Conservation (phyloP, 116 monocot genomes). For the Thalassia testudinum region DNA sequence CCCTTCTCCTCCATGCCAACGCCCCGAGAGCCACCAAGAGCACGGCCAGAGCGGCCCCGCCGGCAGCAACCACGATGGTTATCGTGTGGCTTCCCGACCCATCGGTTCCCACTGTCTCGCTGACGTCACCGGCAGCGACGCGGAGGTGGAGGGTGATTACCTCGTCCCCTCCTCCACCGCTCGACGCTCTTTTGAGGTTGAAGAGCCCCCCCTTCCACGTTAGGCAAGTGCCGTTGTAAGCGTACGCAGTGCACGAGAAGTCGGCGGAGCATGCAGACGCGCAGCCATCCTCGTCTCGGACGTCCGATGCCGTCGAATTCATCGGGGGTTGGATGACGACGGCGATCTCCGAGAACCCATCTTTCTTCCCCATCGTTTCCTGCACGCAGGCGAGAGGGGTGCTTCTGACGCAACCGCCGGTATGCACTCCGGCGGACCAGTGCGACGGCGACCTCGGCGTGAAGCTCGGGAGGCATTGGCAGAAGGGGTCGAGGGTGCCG, state of each 20-base stretch:
- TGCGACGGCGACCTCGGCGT: neutral
- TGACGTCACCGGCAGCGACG: neutral
- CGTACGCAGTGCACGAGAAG: conserved; percentile 16
- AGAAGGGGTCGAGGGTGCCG: neutral
- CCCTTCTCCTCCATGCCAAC: neutral
- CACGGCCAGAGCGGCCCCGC: too few species aligned
- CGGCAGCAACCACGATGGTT: neutral
- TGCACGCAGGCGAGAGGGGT: conserved; percentile 3
- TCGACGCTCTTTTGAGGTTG: conserved; percentile 13
- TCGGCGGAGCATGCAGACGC: conserved; percentile 5
- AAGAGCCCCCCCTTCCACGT: conserved; percentile 19
- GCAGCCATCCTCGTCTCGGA: neutral
- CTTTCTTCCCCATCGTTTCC: neutral
- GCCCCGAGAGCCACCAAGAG: too few species aligned
- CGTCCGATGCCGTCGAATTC: neutral
- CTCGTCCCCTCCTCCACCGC: conserved; percentile 2
- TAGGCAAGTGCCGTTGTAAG: conserved; percentile 1
- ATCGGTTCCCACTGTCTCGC: neutral
- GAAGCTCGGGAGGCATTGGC: conserved; percentile 10
- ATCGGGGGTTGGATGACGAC: neutral
- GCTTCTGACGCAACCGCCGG: conserved; percentile 4
- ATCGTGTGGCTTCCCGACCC: neutral
- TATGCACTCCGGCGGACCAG: conserved; percentile 9
- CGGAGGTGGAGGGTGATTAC: neutral
- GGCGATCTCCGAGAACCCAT: conserved; percentile 5